These are phyloP conservation scores for Lachancea cidri DNA, from an alignment of 805 yeast genomes.

Conservation along the genomic window DNA sequence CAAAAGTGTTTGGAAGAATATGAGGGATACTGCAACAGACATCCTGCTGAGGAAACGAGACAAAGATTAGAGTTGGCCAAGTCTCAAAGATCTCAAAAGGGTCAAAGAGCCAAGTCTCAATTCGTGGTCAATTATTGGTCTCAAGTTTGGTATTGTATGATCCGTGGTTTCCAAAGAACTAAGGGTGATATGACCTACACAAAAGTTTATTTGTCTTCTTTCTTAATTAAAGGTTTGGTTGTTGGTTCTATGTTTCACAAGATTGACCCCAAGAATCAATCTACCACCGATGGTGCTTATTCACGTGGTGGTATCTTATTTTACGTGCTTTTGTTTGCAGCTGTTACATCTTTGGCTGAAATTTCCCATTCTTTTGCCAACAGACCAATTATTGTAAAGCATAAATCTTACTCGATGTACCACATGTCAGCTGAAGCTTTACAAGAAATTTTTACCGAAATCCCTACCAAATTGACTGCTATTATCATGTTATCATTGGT, in stretches of 20 bases:
- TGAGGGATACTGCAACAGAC: conserved; percentile 39
- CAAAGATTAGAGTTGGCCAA: conserved; percentile 38
- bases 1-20: conserved; percentile 34
- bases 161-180: conserved; percentile 50
- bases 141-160: conserved; percentile 48
- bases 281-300: conserved; percentile 50
- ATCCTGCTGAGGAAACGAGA: conserved; percentile 38
- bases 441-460: conserved; percentile 49
- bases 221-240: conserved; percentile 51
- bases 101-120: conserved; percentile 36
- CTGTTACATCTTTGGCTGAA: conserved; percentile 58
- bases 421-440: conserved; percentile 62
- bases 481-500: conserved; percentile 43
- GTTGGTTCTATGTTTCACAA: conserved; percentile 57
- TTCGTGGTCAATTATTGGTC: conserved; percentile 42
- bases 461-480: conserved; percentile 52
- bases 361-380: conserved; percentile 53
- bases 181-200: conserved; percentile 55
- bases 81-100: conserved; percentile 40
- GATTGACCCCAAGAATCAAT: conserved; percentile 34
- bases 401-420: conserved; percentile 56
- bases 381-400: conserved; percentile 61
- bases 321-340: conserved; percentile 54
- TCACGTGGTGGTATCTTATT: conserved; percentile 61
- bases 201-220: conserved; percentile 45